phyloP scores from a whole-genome alignment of 108 stramenopile species.

The Nannochloropsis gaditana region DNA sequence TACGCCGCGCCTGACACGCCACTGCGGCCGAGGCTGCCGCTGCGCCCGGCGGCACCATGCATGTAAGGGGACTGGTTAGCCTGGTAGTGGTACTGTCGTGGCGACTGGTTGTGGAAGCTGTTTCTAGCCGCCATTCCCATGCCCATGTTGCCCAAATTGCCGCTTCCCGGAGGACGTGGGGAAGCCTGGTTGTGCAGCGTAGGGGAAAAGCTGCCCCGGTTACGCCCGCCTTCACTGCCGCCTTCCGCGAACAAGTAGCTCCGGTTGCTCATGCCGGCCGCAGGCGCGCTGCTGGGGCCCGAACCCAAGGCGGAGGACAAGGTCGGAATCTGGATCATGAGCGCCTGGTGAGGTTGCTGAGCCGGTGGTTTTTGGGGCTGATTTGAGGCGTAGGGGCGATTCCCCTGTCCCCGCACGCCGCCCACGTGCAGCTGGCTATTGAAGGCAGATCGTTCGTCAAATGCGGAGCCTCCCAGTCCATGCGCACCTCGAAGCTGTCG shows the following conservation, averaged over 20 bases:
- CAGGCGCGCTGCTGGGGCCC: neutral
- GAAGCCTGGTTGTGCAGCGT: neutral
- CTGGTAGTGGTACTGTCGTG: neutral
- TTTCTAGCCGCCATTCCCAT: neutral
- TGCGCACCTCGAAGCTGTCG: neutral
- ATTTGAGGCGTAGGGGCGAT: no score
- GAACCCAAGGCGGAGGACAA: neutral
- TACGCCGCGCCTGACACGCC: neutral
- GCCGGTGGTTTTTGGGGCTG: no score
- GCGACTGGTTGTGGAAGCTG: neutral
- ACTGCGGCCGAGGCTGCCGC: neutral
- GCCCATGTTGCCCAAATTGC: neutral
- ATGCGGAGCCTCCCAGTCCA: neutral
- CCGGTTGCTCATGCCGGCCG: neutral
- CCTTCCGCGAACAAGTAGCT: neutral
- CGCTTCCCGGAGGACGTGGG: neutral
- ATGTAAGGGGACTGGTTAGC: neutral
- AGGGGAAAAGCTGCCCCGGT: neutral
- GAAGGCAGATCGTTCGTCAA: neutral
- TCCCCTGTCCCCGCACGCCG: no score
- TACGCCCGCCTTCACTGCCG: neutral
- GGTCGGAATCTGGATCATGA: conserved; percentile 17
- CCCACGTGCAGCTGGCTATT: neutral
- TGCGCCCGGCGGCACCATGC: neutral
- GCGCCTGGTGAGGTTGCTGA: neutral